These are phyloP conservation scores for Carex cristatella DNA, from an alignment of 176 grass and related monocot genomes.

Conservation along the genomic window DNA sequence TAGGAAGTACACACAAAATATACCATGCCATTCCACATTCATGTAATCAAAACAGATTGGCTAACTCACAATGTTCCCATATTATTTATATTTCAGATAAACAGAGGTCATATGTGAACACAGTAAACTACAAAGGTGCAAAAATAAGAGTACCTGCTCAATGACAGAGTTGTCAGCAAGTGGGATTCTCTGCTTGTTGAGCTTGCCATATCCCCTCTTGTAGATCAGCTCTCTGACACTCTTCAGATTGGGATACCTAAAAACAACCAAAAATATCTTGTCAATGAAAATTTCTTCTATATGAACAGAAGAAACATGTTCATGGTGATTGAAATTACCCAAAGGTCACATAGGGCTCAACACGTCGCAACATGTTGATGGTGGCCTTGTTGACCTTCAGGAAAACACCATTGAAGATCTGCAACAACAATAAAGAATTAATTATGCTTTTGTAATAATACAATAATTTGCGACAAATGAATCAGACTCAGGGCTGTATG, in stretches of 20 bases:
- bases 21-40: neutral
- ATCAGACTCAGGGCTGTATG: neutral
- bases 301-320: neutral
- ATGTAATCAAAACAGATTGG: neutral
- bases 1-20: neutral
- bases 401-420: constrained; percentile 95
- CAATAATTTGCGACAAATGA: neutral
- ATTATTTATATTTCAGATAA: neutral
- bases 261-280: neutral
- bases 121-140: neutral
- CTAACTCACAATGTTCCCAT: neutral
- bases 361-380: constrained; percentile 83
- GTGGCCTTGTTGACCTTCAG: constrained; percentile 96
- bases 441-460: neutral
- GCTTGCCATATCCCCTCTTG: constrained; percentile 79
- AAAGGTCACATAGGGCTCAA: constrained; percentile 95
- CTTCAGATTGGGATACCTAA: constrained; percentile 87
- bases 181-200: constrained; percentile 80
- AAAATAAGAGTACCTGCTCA: constrained; percentile 36
- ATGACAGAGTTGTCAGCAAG: constrained; percentile 62
- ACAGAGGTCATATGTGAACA: neutral
- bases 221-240: constrained; percentile 85
- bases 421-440: neutral
- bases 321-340: constrained; percentile 36
- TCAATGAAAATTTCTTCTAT: neutral